A percentile compares a stretch with the other conserved stretches of the same genome.
phyloP scores from a whole-genome alignment of 1,284 basidiomycete species.

The Trichosporon coremiiforme region DNA sequence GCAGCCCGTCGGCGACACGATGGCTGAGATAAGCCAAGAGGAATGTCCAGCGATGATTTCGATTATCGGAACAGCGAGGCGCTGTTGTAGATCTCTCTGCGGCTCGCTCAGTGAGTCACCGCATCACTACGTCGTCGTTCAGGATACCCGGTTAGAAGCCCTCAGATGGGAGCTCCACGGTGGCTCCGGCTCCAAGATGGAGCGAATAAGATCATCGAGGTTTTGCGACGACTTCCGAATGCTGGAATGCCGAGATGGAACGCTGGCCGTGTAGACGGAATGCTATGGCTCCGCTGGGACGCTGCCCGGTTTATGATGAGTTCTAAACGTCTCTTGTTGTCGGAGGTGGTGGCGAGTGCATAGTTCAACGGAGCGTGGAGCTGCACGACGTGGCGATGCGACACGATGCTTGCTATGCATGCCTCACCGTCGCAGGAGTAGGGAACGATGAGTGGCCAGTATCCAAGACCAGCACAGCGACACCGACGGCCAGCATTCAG shows the following conservation, averaged over 20 bases:
- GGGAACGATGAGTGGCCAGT: neutral
- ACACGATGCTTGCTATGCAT: neutral
- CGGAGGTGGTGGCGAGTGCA: neutral
- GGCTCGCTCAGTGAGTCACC: neutral
- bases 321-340: too few relatives aligned
- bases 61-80: constrained; percentile 5
- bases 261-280: neutral
- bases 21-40: constrained; percentile 9
- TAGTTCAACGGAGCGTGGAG: neutral
- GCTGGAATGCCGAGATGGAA: neutral
- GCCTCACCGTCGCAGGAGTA: neutral
- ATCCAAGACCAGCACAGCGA: neutral
- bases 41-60: neutral
- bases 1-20: neutral
- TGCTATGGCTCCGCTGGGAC: neutral
- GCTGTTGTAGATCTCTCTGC: neutral
- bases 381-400: too few relatives aligned
- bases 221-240: neutral
- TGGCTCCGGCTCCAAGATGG: neutral
- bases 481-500: neutral
- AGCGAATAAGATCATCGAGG: neutral
- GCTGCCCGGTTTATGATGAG: too few relatives aligned
- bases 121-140: neutral
- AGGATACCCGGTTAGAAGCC: neutral
- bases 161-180: neutral